Evolutionary conservation across 2,329 filamentous ascomycete genomes (phyloP).

Genomic region (Celoporthe dispersa): DNA sequence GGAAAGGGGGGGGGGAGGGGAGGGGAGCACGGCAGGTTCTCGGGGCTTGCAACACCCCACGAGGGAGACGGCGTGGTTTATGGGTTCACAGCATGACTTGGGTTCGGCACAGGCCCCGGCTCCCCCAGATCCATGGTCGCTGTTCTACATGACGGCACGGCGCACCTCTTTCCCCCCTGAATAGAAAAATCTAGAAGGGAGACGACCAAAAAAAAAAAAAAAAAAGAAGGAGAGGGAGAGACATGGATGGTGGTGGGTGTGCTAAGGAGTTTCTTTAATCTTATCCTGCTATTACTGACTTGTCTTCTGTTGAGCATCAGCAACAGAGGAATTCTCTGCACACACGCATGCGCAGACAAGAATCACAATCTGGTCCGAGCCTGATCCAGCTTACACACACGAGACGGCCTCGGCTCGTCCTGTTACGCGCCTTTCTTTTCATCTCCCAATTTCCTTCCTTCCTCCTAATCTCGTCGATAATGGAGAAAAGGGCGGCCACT

Average conservation of each 20-base stretch:
- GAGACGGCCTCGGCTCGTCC: background rate
- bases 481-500: background rate
- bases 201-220: background rate
- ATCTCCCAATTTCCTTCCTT: background rate
- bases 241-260: background rate
- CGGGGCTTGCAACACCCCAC: conserved; percentile 16
- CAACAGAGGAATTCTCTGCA: background rate
- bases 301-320: background rate
- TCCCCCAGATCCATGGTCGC: background rate
- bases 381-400: background rate
- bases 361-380: too few relatives aligned
- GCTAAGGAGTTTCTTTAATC: background rate
- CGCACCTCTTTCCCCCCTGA: background rate
- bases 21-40: conserved; percentile 13
- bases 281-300: too few relatives aligned
- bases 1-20: background rate
- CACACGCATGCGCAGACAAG: too few relatives aligned
- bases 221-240: background rate
- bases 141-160: background rate
- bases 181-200: background rate
- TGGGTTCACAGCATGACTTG: background rate
- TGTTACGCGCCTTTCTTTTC: background rate
- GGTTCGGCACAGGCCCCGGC: background rate
- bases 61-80: conserved; percentile 4
- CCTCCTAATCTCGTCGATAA: background rate